Conservation (phyloP, 352 stramenopile species). For the Pythium monospermum region DNA sequence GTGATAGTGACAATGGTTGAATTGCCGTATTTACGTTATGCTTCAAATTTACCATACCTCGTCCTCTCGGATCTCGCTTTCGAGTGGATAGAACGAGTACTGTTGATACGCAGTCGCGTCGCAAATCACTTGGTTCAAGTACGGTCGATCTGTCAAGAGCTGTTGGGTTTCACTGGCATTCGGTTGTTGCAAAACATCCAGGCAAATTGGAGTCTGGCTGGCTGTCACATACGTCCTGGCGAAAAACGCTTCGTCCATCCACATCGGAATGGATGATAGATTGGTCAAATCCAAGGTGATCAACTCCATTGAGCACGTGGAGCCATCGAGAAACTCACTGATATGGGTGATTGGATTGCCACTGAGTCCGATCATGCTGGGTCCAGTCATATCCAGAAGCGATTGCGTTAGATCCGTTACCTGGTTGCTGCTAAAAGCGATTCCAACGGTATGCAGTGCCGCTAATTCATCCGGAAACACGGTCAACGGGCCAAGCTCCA, state of each 20-base stretch:
- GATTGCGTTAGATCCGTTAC: constrained; percentile 3
- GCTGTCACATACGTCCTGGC: neutral
- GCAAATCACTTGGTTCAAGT: constrained; percentile 4
- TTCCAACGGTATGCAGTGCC: neutral
- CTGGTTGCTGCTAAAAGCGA: constrained; percentile 1
- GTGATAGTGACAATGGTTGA: too few species aligned
- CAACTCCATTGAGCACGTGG: neutral
- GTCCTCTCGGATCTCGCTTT: constrained; percentile 3
- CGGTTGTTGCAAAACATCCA: neutral
- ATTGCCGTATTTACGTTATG: too few species aligned
- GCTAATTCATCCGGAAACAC: neutral
- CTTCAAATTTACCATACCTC: too few species aligned
- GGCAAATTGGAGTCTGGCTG: neutral
- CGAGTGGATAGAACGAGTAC: constrained; percentile 7
- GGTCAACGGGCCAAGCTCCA: neutral
- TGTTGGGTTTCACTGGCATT: neutral
- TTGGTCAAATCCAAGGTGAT: constrained; percentile 1
- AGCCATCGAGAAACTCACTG: constrained; percentile 1
- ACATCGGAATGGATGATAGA: neutral
- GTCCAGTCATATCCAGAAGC: neutral
- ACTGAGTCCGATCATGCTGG: neutral
- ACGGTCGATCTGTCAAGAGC: neutral
- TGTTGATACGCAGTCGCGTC: neutral
- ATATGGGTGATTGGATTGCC: constrained; percentile 4
- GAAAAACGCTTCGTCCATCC: constrained; percentile 10